These are phyloP conservation scores for Boletus rubroflammeus DNA, from an alignment of 768 basidiomycete genomes.

Conservation along the genomic window DNA sequence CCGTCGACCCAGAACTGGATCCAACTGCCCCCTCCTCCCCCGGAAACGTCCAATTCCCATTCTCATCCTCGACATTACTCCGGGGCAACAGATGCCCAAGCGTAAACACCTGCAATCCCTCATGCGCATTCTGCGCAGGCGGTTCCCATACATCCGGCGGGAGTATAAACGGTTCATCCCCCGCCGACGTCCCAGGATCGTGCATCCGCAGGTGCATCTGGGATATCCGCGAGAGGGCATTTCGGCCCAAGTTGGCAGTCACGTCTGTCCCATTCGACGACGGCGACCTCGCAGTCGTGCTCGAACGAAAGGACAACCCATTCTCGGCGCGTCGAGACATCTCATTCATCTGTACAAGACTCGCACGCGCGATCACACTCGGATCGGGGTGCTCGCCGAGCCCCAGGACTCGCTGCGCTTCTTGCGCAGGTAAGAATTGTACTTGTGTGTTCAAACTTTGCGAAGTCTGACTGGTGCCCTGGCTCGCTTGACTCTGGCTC, in stretches of 20 bases:
- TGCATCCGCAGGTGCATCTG: slow-evolving; percentile 45
- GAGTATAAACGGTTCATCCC: slow-evolving; percentile 28
- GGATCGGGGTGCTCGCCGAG: slow-evolving; percentile 42
- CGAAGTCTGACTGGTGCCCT: not conserved
- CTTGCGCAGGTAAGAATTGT: slow-evolving; percentile 53
- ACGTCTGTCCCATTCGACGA: slow-evolving; percentile 17
- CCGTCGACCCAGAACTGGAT: slow-evolving; percentile 9
- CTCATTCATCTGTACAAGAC: slow-evolving; percentile 76
- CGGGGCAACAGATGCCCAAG: slow-evolving; percentile 72
- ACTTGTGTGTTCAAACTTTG: slow-evolving; percentile 12
- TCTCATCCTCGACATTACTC: slow-evolving; percentile 44
- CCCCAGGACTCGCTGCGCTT: slow-evolving; percentile 50
- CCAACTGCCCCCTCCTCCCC: slow-evolving; percentile 18
- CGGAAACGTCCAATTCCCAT: slow-evolving; percentile 63
- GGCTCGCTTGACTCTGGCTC: slow-evolving; percentile 8
- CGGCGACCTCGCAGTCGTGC: slow-evolving; percentile 14
- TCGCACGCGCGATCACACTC: slow-evolving; percentile 59
- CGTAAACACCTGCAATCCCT: slow-evolving; percentile 77
- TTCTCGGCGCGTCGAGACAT: slow-evolving; percentile 61
- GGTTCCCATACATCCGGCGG: slow-evolving; percentile 27
- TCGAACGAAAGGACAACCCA: slow-evolving; percentile 27
- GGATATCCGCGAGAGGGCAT: slow-evolving; percentile 50
- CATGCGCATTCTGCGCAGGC: slow-evolving; percentile 39
- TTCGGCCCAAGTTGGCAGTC: slow-evolving; percentile 29
- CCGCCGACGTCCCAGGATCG: slow-evolving; percentile 22